Evolutionary conservation across 352 stramenopile genomes (phyloP).

Genomic region (Blastocystis sp.): DNA sequence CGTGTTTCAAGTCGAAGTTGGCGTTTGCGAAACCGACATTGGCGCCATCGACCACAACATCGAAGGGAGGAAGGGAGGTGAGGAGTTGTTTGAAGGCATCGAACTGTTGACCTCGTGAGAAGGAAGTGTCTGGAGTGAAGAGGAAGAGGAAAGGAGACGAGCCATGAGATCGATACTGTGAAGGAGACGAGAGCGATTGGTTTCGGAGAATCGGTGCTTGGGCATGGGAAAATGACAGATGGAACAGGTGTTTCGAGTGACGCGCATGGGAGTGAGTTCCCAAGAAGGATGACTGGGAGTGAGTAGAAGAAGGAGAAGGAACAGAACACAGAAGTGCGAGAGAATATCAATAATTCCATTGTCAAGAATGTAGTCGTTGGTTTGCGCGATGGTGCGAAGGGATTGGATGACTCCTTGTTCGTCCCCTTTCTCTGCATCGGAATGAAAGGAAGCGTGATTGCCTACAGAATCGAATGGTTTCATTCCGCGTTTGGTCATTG

Average conservation of each 20-base stretch:
- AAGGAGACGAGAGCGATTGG: background rate
- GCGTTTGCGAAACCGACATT: constrained; percentile 21
- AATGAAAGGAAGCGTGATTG: too few species aligned
- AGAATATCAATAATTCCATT: background rate
- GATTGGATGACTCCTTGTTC: background rate
- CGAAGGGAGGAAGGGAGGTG: background rate
- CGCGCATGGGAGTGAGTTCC: background rate
- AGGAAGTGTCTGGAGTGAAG: background rate
- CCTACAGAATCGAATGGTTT: background rate
- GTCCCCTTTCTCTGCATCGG: background rate
- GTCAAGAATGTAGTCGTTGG: background rate
- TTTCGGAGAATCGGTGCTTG: background rate
- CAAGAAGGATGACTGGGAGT: constrained; percentile 6
- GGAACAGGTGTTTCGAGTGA: background rate
- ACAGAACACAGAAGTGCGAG: constrained; percentile 33
- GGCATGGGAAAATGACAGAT: background rate
- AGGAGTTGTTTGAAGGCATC: background rate
- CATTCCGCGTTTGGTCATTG: background rate
- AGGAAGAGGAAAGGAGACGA: background rate
- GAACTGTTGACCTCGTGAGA: background rate
- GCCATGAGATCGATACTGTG: background rate
- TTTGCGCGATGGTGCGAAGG: background rate
- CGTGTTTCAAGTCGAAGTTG: background rate
- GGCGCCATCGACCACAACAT: constrained; percentile 27
- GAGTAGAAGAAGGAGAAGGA: background rate